These are phyloP conservation scores for Anthoceros angustus DNA, from an alignment of 225 moss, liverwort and hornwort species.

Conservation along the genomic window DNA sequence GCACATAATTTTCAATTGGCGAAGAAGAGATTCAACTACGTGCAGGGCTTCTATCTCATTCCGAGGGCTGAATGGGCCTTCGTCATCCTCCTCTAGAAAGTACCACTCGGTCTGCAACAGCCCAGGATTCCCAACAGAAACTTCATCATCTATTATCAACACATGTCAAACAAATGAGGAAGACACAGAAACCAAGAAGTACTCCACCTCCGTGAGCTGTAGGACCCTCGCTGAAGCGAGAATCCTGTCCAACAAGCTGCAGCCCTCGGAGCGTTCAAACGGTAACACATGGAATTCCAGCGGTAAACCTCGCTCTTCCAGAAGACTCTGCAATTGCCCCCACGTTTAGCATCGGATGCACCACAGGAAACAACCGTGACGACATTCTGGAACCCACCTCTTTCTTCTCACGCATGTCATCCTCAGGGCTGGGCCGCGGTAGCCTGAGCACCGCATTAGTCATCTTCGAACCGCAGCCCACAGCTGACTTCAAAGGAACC, in stretches of 20 bases:
- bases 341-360: neutral
- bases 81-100: slow-evolving; percentile 26
- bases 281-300: neutral
- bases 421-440: neutral
- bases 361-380: neutral
- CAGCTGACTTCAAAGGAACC: no score
- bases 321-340: neutral
- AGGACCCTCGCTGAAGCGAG: slow-evolving; percentile 21
- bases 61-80: slow-evolving; percentile 33
- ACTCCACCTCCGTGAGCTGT: slow-evolving; percentile 22
- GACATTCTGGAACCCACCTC: neutral
- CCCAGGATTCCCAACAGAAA: neutral
- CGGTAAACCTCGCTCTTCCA: neutral
- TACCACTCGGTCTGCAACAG: slow-evolving; percentile 31
- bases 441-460: neutral
- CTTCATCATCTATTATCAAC: neutral
- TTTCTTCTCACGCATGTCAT: neutral
- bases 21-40: slow-evolving; percentile 14
- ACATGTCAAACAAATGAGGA: neutral
- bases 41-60: slow-evolving; percentile 31
- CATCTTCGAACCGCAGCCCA: neutral
- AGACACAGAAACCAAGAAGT: neutral
- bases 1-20: neutral
- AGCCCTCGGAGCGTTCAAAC: neutral
- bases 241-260: slow-evolving; percentile 12